Evolutionary conservation across 2,329 filamentous ascomycete species (phyloP), one percentile per base, ranked within the genome.

Genomic region (Fusarium verrucosum): DNA sequence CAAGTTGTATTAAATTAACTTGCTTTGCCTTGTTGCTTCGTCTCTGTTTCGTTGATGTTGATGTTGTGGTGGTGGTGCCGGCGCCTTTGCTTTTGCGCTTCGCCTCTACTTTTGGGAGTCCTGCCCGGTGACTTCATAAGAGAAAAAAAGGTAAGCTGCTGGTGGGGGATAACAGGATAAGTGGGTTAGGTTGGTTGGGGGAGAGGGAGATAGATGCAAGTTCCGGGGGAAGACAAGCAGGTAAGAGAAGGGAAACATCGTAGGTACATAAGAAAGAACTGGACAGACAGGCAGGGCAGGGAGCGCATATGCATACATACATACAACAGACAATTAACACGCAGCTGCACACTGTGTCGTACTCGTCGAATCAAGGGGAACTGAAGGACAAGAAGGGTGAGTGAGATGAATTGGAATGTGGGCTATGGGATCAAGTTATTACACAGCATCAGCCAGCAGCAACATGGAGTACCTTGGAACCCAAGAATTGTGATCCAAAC

Each of bases 341-440:
- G 13, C 13, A 30, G 11, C 28, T n/a, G 50, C 62, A 62, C 62
- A 66, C 62, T 65, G 62, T 65, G 57, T 62, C 26, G 51, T 43
- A 50, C 42, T 46, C 50, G 28, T 28, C 54, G 53, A 58, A 36
- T 51, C 30, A 43, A 50, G 45, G 53, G 43, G 55, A 58, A 53
- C 47, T 47, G 36, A 32, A 63, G 38, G 19, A 47, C 35, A 43
- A 51, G 43, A 60, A 65, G 56, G 44, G 53, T 38, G 59, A 53
- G 43, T 52, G 62, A 65, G 62, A 63, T 66, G 55, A 53, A 52
- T 52, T 38, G 58, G 62, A 65, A 65, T 65, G 62, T 57, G 37
- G 37, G 32, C 37, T 52, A 41, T 35, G 51, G 59, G 52, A 59
- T 58, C n/a, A 44, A 65, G 61, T 56, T 64, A 60, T 58, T 58